phyloP scores from a whole-genome alignment of 2,329 filamentous ascomycete genomes.

The Taxawa tesnikishii region DNA sequence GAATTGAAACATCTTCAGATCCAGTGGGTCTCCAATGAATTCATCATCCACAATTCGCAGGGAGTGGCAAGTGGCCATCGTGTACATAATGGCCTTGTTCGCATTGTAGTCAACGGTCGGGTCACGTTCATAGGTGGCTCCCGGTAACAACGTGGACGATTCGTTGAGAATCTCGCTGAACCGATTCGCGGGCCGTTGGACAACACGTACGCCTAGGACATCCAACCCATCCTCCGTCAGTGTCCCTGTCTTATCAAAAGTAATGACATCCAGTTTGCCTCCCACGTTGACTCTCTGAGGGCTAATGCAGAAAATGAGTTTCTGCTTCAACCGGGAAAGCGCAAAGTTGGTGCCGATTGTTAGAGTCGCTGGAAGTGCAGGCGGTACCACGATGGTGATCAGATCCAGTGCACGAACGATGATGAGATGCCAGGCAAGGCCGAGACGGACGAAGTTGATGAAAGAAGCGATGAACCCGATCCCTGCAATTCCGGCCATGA shows the following conservation, averaged over 20 bases:
- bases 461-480: slow-evolving; percentile 86
- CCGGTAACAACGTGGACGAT: slow-evolving; percentile 45
- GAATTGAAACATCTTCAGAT: slow-evolving; percentile 98
- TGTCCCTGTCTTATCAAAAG: slow-evolving; percentile 98
- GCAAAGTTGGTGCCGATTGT: slow-evolving; percentile 97
- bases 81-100: slow-evolving; percentile 66
- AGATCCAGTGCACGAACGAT: slow-evolving; percentile 84
- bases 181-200: slow-evolving; percentile 47
- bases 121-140: slow-evolving; percentile 43
- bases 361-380: slow-evolving; percentile 83
- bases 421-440: slow-evolving; percentile 78
- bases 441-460: slow-evolving; percentile 80
- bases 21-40: slow-evolving; percentile 82
- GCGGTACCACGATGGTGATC: slow-evolving; percentile 95
- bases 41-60: slow-evolving; percentile 77
- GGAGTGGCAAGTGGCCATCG: slow-evolving; percentile 96
- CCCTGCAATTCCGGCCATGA: slow-evolving; percentile 79
- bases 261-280: slow-evolving; percentile 90
- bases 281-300: slow-evolving; percentile 94
- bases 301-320: slow-evolving; percentile 94
- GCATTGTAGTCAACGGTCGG: slow-evolving; percentile 47
- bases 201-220: slow-evolving; percentile 76
- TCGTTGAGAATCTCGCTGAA: slow-evolving; percentile 70
- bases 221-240: slow-evolving; percentile 93
- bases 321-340: slow-evolving; percentile 69